Conservation (phyloP, 1,284 basidiomycete species). For the Trichosporon coremiiforme region DNA sequence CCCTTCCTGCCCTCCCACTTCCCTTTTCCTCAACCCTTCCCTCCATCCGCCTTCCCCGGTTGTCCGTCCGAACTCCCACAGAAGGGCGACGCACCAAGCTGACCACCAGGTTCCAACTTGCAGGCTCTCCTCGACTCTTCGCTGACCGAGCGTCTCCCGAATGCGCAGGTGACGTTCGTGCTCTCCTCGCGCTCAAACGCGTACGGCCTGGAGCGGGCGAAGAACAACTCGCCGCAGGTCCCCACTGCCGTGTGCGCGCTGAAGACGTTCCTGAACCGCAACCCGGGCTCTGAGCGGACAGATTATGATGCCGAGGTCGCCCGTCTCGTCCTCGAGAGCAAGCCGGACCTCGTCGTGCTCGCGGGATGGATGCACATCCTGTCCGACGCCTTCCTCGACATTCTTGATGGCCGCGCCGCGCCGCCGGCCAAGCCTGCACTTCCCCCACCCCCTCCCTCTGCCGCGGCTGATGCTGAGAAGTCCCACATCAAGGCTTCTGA, state of each 20-base stretch:
- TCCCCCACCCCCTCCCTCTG: constrained; percentile 38
- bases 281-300: constrained; percentile 71
- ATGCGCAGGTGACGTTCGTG: constrained; percentile 75
- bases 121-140: constrained; percentile 93
- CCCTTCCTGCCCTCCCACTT: background rate
- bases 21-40: too few relatives aligned
- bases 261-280: constrained; percentile 76
- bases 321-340: constrained; percentile 63
- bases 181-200: constrained; percentile 91
- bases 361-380: constrained; percentile 99
- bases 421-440: constrained; percentile 40
- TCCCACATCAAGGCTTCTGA: constrained; percentile 19
- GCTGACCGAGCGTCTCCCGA: constrained; percentile 62
- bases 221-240: constrained; percentile 70
- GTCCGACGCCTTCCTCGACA: constrained; percentile 60
- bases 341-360: constrained; percentile 84
- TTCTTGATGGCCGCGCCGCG: constrained; percentile 49
- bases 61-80: constrained; percentile 8
- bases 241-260: constrained; percentile 81
- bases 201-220: constrained; percentile 81
- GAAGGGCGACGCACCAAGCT: constrained; percentile 29
- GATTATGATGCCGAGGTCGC: constrained; percentile 90
- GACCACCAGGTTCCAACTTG: constrained; percentile 79
- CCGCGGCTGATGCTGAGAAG: background rate
- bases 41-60: background rate